Base-by-base conservation (phyloP, 1,284 basidiomycete genomes). In the Cryptococcus amylolentus region DNA sequence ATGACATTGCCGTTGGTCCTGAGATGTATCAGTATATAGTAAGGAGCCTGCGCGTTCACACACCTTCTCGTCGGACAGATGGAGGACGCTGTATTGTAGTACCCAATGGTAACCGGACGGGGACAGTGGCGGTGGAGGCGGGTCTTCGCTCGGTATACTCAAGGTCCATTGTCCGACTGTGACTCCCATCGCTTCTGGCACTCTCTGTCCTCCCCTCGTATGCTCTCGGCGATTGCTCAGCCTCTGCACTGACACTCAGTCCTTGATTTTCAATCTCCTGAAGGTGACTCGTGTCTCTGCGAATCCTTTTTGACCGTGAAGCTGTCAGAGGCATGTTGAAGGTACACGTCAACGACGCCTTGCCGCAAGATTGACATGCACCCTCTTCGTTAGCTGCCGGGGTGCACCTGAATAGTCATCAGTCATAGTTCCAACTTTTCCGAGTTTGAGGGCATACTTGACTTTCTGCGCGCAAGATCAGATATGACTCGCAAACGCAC, bases 301-400 rank as follows among this genome's bases (percentile, higher is more conserved):
- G 64, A 31, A 68, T 57, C 10, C 66, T 61, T 45, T 68, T 68
- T 14, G 61, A 64, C 26, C 66, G 57, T 1, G 66, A 66, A 3
- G 60, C 64, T 2, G 66, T 64, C 7, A 68, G 50, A 4, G 66
- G 66, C 46, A 66, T 39, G 20, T 68, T 63, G 50, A 64, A 68
- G 1, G 66, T 68, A 35, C 64, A 67, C 14, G 51, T 56, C 12
- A 56, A 13, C 6, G 35, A 46, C 5, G 61, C 58, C 6, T 43
- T 42, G 28, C 49, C 47, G 49, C 67, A 69, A 26, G 61, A 51
- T 44, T 56, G 50, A 44, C 67, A 69, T 20, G 20, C 20, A 12
- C 51, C 35, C 5, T 60, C 56, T 39, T 45, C 43, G 31, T 40
- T 42, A 18, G 45, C 57, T 37, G 51, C 16, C 9, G 62, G 60